Conservation (phyloP, 192 early-diverging fungal species). For the Coemansia sp. region DNA sequence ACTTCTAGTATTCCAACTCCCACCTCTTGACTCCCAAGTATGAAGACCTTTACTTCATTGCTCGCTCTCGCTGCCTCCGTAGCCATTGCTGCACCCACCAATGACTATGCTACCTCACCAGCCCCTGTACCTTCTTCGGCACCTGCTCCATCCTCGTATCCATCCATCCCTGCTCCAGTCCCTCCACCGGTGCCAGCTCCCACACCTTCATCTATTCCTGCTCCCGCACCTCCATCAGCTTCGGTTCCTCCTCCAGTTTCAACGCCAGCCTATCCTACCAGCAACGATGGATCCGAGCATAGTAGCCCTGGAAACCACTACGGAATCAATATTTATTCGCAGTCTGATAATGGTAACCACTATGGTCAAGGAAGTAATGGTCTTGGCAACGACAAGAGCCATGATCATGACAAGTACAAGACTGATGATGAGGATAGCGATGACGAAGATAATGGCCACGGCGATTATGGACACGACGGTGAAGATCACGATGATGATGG, state of each 20-base stretch:
- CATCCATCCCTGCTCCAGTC: not conserved
- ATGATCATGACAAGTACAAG: conserved; percentile 14
- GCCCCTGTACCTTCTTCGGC: too few relatives aligned
- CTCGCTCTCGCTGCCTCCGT: conserved; percentile 26
- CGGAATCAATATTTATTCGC: not conserved
- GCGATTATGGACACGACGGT: too few relatives aligned
- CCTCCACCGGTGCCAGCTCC: not conserved
- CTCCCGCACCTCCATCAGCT: not conserved
- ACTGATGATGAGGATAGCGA: conserved; percentile 10
- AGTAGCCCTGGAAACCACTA: conserved; percentile 3
- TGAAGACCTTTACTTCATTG: conserved; percentile 32
- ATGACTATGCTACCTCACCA: not conserved
- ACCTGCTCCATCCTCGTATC: too few relatives aligned
- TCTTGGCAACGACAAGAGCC: conserved; percentile 8
- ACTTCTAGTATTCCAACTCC: not conserved
- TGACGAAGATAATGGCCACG: not conserved
- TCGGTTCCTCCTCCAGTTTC: conserved; percentile 8
- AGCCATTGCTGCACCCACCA: conserved; percentile 12
- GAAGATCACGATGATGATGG: conserved; percentile 1
- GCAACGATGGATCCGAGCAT: conserved; percentile 9
- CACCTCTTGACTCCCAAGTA: conserved; percentile 2
- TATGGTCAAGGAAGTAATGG: not conserved
- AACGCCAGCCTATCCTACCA: too few relatives aligned
- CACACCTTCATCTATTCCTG: not conserved
- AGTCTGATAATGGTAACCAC: not conserved